Conservation (phyloP, 208 protist species). For the Phytomonas francai region DNA sequence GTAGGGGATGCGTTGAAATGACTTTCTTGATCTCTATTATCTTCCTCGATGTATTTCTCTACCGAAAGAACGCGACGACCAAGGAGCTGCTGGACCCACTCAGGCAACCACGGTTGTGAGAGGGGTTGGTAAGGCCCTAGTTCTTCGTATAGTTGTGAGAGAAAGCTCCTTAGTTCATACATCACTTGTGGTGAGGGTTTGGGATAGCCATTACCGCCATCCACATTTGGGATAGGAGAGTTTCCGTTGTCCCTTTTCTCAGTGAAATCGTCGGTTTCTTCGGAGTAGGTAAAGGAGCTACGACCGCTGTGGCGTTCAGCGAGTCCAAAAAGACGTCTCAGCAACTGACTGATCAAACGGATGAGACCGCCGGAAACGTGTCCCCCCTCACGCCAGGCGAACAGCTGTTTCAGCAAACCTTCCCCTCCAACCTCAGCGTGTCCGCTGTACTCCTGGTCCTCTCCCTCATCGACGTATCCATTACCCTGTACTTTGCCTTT, state of each 20-base stretch:
- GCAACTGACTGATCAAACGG: not conserved
- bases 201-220: not conserved
- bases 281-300: not conserved
- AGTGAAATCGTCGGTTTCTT: not conserved
- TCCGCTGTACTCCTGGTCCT: not conserved
- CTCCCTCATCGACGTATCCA: not conserved
- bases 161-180: constrained; percentile 8
- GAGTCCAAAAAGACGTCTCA: not conserved
- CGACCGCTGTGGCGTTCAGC: not conserved
- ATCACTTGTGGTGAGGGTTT: constrained; percentile 9
- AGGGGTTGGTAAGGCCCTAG: constrained; percentile 23
- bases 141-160: constrained; percentile 20
- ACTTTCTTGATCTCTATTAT: not conserved
- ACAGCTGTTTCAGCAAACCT: not conserved
- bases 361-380: not conserved
- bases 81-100: constrained; percentile 18
- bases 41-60: not conserved
- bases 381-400: not conserved
- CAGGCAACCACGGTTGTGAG: constrained; percentile 14
- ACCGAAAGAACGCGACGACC: constrained; percentile 13
- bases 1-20: not conserved
- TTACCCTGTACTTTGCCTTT: not conserved
- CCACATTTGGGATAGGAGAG: not conserved
- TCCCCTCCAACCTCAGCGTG: no score
- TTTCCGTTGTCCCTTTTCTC: not conserved